Base-by-base conservation (phyloP, 2,329 filamentous ascomycete species). In the Acephala macrosclerotiorum region DNA sequence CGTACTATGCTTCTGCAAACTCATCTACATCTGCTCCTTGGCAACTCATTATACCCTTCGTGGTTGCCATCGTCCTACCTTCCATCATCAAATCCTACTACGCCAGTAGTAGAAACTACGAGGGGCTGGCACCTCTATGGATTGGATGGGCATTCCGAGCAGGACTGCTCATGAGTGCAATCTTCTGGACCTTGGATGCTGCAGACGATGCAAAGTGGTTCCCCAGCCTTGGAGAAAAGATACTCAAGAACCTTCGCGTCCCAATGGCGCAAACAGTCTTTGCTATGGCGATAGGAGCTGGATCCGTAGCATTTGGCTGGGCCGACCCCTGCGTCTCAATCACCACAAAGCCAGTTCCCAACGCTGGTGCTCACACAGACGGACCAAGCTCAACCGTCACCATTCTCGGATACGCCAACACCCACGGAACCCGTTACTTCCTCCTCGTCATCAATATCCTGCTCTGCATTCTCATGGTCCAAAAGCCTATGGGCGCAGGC, bases 401-500 rank as follows among this genome's bases (percentile, higher is more conserved):
- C 36, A 91, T 97, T 66, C 85, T 97, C 20, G 96, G 96, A 53
- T 98, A 96, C 79, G 92, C 91, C 69, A 99, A 99, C 75, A 88
- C 93, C n/a, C 90, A 97, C 75, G 96, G 96, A 65, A 91, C 93
- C 0, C 91, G 95, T 33, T 98, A 96, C 79, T 89, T 97, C 71
- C 83, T 98, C 38, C 85, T 98, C 7, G 86, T 94, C 2, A 83
- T 93, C 70, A 93, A 94, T 75, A 89, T 96, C 78, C 84, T 93
- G 29, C 84, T 92, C 9, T 91, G 89, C 0, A 87, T 94, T 64
- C 87, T 93, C 61, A 84, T 97, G 8, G 85, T 98, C 29, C 91
- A 95, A 69, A 98, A 98, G 77, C 96, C 96, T 18, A 96, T 99
- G 92, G 96, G 96, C 60, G 89, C 90, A 65, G 94, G 93, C 58